These are phyloP conservation scores for Pilaira anomala DNA, from an alignment of 192 early-diverging fungal genomes.

Conservation along the genomic window DNA sequence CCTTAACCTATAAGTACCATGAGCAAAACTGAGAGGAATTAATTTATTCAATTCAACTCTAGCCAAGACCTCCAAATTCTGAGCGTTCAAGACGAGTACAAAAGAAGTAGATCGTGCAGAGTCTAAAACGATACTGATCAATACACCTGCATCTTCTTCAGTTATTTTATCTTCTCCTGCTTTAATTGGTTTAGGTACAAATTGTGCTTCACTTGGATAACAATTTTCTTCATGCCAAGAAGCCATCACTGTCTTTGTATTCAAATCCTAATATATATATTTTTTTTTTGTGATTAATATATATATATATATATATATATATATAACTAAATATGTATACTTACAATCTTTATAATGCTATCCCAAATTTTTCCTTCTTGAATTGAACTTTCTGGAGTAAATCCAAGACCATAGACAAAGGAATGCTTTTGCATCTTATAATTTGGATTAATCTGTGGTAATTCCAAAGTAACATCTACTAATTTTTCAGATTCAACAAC, in stretches of 20 bases:
- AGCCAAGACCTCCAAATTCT: constrained; percentile 58
- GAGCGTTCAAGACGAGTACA: constrained; percentile 73
- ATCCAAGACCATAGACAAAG: constrained; percentile 40
- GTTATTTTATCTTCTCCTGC: constrained; percentile 26
- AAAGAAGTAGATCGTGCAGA: constrained; percentile 61
- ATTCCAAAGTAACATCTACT: constrained; percentile 28
- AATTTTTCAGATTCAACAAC: constrained; percentile 19
- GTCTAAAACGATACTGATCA: constrained; percentile 74
- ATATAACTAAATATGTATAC: neutral
- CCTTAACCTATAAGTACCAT: constrained; percentile 43
- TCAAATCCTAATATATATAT: constrained; percentile 39
- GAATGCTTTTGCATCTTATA: constrained; percentile 26
- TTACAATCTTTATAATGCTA: constrained; percentile 44
- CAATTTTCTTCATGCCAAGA: constrained; percentile 58
- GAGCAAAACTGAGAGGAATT: constrained; percentile 72
- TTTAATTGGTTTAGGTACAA: constrained; percentile 55
- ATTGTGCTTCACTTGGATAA: constrained; percentile 77
- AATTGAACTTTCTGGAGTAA: constrained; percentile 23
- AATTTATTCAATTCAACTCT: constrained; percentile 63
- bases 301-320: neutral
- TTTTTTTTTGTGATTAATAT: neutral
- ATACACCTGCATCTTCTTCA: constrained; percentile 72
- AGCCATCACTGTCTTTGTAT: constrained; percentile 33
- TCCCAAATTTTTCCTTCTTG: constrained; percentile 40
- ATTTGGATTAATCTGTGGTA: constrained; percentile 40